Evolutionary conservation across 2,329 filamentous ascomycete genomes (phyloP), one percentile per base, ranked within the genome.

Genomic region (Geosmithia flava): DNA sequence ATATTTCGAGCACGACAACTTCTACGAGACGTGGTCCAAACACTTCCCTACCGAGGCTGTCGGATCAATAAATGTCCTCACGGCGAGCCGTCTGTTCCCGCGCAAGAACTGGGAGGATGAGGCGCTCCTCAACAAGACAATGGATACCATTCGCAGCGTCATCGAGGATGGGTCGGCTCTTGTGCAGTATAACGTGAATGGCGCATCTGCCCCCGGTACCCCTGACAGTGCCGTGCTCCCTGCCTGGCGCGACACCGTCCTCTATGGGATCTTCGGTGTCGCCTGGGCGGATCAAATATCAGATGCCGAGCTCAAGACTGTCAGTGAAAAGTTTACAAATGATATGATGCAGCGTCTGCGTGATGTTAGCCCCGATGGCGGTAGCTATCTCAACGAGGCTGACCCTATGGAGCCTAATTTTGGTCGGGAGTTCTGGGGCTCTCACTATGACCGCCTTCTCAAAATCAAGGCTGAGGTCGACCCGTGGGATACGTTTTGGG

Each of bases 161-260:
- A 54, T 55, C 8, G 55, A 57, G 16, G 57, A 58, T 8, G 56
- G 55, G 13, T 50, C 54, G 13, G 51, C 55, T 46, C 49, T 57
- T 7, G 50, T 57, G 13, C 49, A 53, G 48, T 57, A 57, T 50
- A 51, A 58, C 52, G 50, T 57, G 48, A 55, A 56, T 47, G 55
- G 51, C 3, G 54, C 50, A n/a, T 50, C 44, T 29, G 53, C 52
- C 16, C 47, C 50, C 4, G 44, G 49, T 41, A 54, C 54, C 1
- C 47, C 59, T 7, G 55, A 58, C 41, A 68, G 65, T 19, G 61
- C 66, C 6, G 58, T 65, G 16, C 66, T 67, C 47, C 71, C 70
- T 1, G 71, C 69, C 1, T 75, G 71, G 70, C 61, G 72, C n/a
- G 61, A 63, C 1, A 62, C 63, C 7, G 54, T 59, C 30, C 57